Evolutionary conservation across 2,329 filamentous ascomycete genomes (phyloP).

Genomic region (Fusarium armeniacum): DNA sequence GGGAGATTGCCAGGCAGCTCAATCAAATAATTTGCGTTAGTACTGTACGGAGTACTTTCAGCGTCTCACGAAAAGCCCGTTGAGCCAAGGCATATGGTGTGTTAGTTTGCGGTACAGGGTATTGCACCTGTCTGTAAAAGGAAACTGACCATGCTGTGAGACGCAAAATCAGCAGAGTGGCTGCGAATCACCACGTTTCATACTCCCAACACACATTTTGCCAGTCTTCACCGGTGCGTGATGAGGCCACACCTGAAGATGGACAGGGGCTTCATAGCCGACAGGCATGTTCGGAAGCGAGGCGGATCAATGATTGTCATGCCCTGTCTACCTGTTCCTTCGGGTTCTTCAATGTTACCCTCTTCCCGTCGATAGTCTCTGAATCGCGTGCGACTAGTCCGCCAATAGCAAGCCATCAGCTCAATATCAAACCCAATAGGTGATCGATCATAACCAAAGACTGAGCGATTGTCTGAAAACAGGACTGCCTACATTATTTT

Average conservation of each 20-base stretch:
- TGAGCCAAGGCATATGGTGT: conserved; percentile 28
- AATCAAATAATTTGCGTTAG: conserved; percentile 1
- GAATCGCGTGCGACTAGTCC: conserved; percentile 17
- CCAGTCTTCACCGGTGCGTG: conserved; percentile 14
- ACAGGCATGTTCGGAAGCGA: conserved; percentile 24
- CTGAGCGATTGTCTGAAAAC: conserved; percentile 20
- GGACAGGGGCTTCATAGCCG: conserved; percentile 19
- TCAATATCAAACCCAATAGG: conserved; percentile 2
- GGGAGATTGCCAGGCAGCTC: conserved; percentile 19
- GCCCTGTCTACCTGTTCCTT: conserved; percentile 9
- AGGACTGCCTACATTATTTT: conserved; percentile 15
- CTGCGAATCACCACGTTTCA: conserved; percentile 34
- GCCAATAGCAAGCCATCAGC: conserved; percentile 16
- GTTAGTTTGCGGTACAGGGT: conserved; percentile 28
- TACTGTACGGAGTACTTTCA: not conserved
- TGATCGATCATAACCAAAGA: conserved; percentile 11
- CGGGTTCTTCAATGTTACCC: conserved; percentile 24
- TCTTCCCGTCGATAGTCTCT: conserved; percentile 15
- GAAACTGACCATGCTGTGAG: conserved; percentile 28
- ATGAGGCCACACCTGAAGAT: conserved; percentile 20
- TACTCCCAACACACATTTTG: conserved; percentile 7
- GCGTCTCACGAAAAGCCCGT: conserved; percentile 5
- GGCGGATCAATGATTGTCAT: conserved; percentile 23
- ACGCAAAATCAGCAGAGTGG: conserved; percentile 21
- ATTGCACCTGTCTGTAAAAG: conserved; percentile 41